Evolutionary conservation across 2,329 filamentous ascomycete species (phyloP), one percentile per base, ranked within the genome.

Genomic region (Chaetomiaceae sp.): DNA sequence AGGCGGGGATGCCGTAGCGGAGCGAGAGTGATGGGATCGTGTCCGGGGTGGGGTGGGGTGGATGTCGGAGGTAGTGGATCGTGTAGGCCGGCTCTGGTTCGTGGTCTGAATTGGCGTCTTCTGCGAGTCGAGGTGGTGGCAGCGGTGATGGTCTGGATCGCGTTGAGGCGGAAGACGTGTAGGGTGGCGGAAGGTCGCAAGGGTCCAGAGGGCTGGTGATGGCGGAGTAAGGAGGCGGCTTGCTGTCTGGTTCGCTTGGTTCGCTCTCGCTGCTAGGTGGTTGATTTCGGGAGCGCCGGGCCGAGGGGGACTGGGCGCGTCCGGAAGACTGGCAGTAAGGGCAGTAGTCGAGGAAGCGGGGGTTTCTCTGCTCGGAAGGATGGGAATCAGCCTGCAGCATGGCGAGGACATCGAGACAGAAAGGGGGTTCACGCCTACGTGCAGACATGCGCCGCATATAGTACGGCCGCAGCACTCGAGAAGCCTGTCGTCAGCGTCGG

Each of bases 381-480:
- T 11, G 15, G 14, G 12, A n/a, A 6, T 32, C 10, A 32, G 11
- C n/a, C 29, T n/a, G n/a, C n/a, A n/a, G n/a, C n/a, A n/a, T n/a
- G n/a, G n/a, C n/a, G n/a, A n/a, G n/a, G n/a, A n/a, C n/a, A n/a
- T n/a, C n/a, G 33, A n/a, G 40, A 3, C 12, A 10, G 14, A 26
- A 20, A 35, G 12, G n/a, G 33, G 12, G 19, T n/a, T n/a, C n/a
- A n/a, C n/a, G 32, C 17, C 9, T 20, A 67, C 73, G 38, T 62
- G 79, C 82, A 87, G 76, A 65, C 86, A 91, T 50, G 70, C 71
- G 14, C 79, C 78, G 65, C 86, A 93, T 58, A 91, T 85, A 32
- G 80, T 70, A 44, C 86, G 76, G 36, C 69, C 70, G 63, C 86
- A 91, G 63, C 87, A 91, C 27, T 74, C 72, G 24, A 88, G 70